These are phyloP conservation scores for Blastobotrys malaysiensis DNA, from an alignment of 1,139 yeast species.

Conservation along the genomic window DNA sequence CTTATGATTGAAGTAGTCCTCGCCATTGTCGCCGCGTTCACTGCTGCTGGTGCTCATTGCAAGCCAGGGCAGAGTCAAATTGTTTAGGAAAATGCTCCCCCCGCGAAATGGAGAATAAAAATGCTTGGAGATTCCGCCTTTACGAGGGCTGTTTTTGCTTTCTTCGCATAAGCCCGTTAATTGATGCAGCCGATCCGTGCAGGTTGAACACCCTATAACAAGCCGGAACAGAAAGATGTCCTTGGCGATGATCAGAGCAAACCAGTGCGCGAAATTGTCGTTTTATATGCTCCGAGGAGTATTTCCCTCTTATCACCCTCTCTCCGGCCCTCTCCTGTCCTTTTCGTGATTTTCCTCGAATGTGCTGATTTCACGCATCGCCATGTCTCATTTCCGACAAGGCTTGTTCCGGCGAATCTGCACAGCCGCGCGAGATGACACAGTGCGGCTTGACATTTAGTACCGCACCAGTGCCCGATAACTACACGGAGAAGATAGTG, in stretches of 20 bases:
- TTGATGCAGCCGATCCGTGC: not conserved
- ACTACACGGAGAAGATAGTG: not conserved
- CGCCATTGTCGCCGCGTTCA: not conserved
- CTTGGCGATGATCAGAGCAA: not conserved
- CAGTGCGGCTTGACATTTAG: too few relatives aligned
- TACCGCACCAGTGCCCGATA: too few relatives aligned
- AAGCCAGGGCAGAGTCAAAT: not conserved
- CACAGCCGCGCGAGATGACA: not conserved
- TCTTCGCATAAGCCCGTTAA: not conserved
- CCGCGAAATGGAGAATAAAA: not conserved
- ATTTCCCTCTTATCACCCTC: not conserved
- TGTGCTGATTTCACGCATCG: not conserved
- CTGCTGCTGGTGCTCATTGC: not conserved
- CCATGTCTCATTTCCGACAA: not conserved
- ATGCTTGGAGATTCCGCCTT: not conserved
- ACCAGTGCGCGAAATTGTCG: not conserved
- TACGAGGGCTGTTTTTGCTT: not conserved
- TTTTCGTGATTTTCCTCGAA: not conserved
- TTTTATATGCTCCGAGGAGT: not conserved
- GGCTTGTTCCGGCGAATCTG: not conserved
- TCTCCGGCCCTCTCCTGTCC: not conserved
- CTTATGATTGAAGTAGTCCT: constrained; percentile 1
- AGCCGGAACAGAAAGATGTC: too few relatives aligned
- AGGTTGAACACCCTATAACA: not conserved
- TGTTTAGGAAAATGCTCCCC: too few relatives aligned